A percentile compares a stretch with the other conserved stretches of the same genome.
Conservation (phyloP, 495 filamentous ascomycete genomes). For the Collariella sp. region DNA sequence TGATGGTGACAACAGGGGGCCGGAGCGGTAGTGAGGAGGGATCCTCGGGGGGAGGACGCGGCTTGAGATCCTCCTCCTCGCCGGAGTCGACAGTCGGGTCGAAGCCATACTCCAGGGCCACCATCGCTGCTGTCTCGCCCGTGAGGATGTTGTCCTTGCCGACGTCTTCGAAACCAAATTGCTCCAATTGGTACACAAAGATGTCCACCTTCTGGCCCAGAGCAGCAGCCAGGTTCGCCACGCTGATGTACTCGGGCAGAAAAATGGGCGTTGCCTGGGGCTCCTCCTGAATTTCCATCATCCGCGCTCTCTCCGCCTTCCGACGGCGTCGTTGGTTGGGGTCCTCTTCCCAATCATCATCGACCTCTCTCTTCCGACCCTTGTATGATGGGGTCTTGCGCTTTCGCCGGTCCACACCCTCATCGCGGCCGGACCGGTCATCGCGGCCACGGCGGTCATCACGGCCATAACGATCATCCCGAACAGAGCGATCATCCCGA, state of each 20-base stretch:
- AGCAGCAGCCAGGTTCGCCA: slow-evolving; percentile 71
- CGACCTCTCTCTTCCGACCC: slow-evolving; percentile 20
- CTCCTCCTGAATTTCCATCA: slow-evolving; percentile 19
- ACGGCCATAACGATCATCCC: neutral
- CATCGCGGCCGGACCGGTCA: no score
- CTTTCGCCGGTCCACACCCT: no score
- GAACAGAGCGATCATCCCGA: neutral
- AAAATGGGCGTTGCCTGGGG: slow-evolving; percentile 43
- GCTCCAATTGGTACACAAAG: slow-evolving; percentile 65
- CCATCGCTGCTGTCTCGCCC: slow-evolving; percentile 79
- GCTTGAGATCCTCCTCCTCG: slow-evolving; percentile 59
- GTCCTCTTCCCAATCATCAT: slow-evolving; percentile 30
- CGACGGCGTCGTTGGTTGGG: slow-evolving; percentile 27
- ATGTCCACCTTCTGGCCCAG: slow-evolving; percentile 60
- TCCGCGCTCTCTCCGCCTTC: slow-evolving; percentile 27
- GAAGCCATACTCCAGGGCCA: slow-evolving; percentile 88
- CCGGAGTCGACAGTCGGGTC: slow-evolving; percentile 74
- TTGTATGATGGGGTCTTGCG: no score
- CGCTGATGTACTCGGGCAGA: slow-evolving; percentile 84
- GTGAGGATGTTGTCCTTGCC: slow-evolving; percentile 74
- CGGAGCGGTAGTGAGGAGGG: slow-evolving; percentile 58
- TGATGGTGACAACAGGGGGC: slow-evolving; percentile 96
- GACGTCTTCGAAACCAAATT: slow-evolving; percentile 78
- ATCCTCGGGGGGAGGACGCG: slow-evolving; percentile 65
- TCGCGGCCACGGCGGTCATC: no score